Percentiles rank a stretch among this genome's conserved stretches.
These are phyloP conservation scores for Pisolithus microcarpus DNA, from an alignment of 768 basidiomycete genomes.

Conservation along the genomic window DNA sequence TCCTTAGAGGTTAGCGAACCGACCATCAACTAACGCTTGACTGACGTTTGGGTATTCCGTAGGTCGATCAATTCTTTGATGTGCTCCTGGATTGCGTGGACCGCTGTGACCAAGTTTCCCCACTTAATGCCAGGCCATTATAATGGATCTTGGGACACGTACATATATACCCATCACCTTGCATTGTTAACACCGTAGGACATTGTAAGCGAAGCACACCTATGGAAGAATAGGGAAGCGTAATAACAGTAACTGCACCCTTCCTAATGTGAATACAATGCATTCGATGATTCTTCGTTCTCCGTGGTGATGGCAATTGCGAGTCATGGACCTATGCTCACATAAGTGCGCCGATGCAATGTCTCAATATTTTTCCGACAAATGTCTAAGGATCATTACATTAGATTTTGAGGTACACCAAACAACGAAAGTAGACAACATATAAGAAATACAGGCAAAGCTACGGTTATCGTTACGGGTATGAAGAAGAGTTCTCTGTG, in stretches of 20 bases:
- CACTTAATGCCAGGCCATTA: constrained; percentile 1
- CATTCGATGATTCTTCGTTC: too few species aligned
- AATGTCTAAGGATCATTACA: too few species aligned
- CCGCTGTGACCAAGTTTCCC: constrained; percentile 49
- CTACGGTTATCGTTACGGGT: constrained; percentile 3
- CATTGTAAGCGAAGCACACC: too few species aligned
- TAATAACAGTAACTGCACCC: background rate
- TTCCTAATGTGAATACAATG: too few species aligned
- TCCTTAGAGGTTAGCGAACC: constrained; percentile 47
- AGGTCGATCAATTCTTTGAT: constrained; percentile 63
- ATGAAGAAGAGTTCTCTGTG: constrained; percentile 45
- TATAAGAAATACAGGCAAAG: background rate
- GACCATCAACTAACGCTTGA: background rate
- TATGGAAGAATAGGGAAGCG: background rate
- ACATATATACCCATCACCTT: too few species aligned
- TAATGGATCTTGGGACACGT: background rate
- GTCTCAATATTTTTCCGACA: too few species aligned
- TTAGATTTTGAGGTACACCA: too few species aligned
- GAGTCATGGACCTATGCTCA: too few species aligned
- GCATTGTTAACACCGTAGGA: too few species aligned
- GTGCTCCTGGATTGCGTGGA: constrained; percentile 55
- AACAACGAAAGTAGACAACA: background rate
- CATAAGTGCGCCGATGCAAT: too few species aligned
- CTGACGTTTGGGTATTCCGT: constrained; percentile 1
- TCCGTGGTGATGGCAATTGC: too few species aligned